Conservation (phyloP, 2,329 filamentous ascomycete species). For the Orbilia brochopaga region DNA sequence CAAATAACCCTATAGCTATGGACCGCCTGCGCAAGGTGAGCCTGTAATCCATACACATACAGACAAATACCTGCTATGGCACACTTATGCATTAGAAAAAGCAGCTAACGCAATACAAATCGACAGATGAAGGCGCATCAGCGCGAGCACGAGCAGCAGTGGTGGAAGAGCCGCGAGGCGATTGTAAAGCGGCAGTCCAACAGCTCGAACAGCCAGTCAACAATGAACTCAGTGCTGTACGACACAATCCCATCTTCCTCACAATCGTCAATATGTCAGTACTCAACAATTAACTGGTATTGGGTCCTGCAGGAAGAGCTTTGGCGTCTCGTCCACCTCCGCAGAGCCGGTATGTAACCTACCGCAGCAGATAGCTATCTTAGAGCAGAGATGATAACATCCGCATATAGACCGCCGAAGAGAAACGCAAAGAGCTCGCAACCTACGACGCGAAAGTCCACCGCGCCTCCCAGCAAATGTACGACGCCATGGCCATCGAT, state of each 20-base stretch:
- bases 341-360: constrained; percentile 19
- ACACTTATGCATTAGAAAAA: too few species aligned
- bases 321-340: constrained; percentile 28
- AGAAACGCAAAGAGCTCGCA: constrained; percentile 49
- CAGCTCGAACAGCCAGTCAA: constrained; percentile 46
- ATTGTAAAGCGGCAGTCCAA: constrained; percentile 51
- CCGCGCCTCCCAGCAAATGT: constrained; percentile 52
- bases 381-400: background rate
- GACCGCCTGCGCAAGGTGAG: constrained; percentile 52
- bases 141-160: constrained; percentile 52
- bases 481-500: constrained; percentile 52
- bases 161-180: constrained; percentile 52
- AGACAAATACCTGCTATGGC: background rate
- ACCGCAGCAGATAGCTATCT: too few species aligned
- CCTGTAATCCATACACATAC: background rate
- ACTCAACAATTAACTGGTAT: background rate
- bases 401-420: constrained; percentile 44
- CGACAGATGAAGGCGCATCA: constrained; percentile 53
- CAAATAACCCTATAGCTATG: constrained; percentile 49
- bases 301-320: constrained; percentile 26
- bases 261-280: constrained; percentile 2
- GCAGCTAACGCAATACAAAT: background rate
- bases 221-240: constrained; percentile 47
- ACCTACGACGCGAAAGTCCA: constrained; percentile 53
- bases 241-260: background rate